A percentile compares a stretch with the other conserved stretches of the same genome.
Conservation (phyloP, 129 eudicot genomes). For the Deinandra increscens region DNA sequence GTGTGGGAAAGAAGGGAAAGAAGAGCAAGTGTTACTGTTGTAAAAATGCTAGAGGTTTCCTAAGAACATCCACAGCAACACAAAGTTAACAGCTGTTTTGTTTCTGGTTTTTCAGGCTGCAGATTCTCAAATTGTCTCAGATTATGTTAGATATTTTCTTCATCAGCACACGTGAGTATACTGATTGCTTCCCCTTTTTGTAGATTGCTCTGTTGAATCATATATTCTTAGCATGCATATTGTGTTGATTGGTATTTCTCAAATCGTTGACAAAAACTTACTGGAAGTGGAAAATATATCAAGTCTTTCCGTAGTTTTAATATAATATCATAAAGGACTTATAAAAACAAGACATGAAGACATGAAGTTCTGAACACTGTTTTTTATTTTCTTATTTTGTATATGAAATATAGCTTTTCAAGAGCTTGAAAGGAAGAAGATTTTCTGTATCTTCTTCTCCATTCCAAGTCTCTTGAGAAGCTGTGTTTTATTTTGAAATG, state of each 20-base stretch:
- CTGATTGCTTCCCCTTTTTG: not conserved
- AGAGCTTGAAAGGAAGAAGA: not conserved
- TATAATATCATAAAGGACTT: not conserved
- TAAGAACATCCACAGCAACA: not conserved
- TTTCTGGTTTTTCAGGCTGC: constrained; percentile 10
- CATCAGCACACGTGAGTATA: constrained; percentile 20
- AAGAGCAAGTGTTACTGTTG: not conserved
- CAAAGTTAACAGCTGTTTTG: constrained; percentile 4
- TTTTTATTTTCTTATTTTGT: not conserved
- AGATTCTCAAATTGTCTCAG: constrained; percentile 16
- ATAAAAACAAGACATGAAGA: not conserved
- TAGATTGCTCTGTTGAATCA: not conserved
- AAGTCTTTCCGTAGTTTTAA: not conserved
- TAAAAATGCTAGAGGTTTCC: constrained; percentile 5
- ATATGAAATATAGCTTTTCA: not conserved
- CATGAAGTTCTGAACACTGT: not conserved
- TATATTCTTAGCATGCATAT: not conserved
- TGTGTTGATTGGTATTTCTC: not conserved
- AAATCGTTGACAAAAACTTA: not conserved
- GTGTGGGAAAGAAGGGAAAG: not conserved
- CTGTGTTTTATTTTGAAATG: too few species aligned
- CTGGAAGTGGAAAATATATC: not conserved
- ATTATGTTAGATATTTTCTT: constrained; percentile 19
- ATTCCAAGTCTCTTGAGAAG: too few species aligned
- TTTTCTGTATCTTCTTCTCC: not conserved